Evolutionary conservation across 2,329 filamentous ascomycete genomes (phyloP).

Genomic region (Pezicula rhizophila): DNA sequence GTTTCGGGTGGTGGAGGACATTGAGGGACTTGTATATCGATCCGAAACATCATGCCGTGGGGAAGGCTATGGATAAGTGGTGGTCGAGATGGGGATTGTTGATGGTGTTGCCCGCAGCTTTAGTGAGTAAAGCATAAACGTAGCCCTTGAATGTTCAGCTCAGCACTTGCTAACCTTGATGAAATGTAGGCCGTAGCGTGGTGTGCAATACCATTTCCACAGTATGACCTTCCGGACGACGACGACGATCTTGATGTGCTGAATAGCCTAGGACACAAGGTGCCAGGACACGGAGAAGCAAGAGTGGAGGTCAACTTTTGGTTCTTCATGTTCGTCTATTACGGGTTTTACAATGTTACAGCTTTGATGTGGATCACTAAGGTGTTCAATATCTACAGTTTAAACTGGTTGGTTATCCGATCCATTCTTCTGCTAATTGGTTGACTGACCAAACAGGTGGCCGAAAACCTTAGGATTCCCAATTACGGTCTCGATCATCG

Average conservation of each 20-base stretch:
- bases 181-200: conserved; percentile 49
- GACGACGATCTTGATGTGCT: conserved; percentile 31
- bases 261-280: conserved; percentile 30
- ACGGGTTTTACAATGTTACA: conserved; percentile 62
- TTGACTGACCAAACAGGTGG: conserved; percentile 37
- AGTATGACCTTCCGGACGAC: conserved; percentile 47
- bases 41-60: conserved; percentile 53
- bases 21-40: conserved; percentile 53
- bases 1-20: conserved; percentile 18
- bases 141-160: conserved; percentile 2
- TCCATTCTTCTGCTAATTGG: not conserved
- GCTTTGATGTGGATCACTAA: conserved; percentile 67
- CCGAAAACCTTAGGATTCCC: conserved; percentile 58
- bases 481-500: conserved; percentile 56
- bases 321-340: conserved; percentile 67
- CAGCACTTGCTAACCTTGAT: conserved; percentile 1
- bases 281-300: conserved; percentile 57
- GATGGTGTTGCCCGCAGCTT: conserved; percentile 52
- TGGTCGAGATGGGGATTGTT: conserved; percentile 56
- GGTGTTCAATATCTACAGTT: conserved; percentile 63
- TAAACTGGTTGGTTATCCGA: conserved; percentile 48
- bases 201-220: conserved; percentile 61
- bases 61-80: conserved; percentile 54
- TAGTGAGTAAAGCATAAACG: conserved; percentile 40
- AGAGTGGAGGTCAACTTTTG: conserved; percentile 63